Evolutionary conservation across 495 filamentous ascomycete genomes (phyloP).

Genomic region (Terfezia boudieri): DNA sequence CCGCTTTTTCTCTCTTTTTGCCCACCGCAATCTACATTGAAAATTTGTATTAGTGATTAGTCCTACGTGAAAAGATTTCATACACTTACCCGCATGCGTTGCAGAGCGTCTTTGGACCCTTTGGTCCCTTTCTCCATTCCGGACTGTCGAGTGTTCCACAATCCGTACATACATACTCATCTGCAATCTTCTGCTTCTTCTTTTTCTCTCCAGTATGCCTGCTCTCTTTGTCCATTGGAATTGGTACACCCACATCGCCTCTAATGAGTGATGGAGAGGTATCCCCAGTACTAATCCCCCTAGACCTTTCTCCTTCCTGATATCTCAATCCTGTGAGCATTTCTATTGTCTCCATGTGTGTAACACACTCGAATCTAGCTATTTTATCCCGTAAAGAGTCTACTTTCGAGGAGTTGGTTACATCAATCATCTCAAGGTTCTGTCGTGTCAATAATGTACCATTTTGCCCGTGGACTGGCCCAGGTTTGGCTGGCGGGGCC

Average conservation of each 20-base stretch:
- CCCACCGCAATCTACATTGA: neutral
- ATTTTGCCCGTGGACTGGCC: slow-evolving; percentile 26
- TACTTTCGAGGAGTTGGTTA: slow-evolving; percentile 25
- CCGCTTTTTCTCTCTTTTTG: neutral
- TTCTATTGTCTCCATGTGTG: slow-evolving; percentile 73
- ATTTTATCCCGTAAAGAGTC: slow-evolving; percentile 61
- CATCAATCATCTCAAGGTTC: slow-evolving; percentile 56
- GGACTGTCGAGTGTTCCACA: slow-evolving; percentile 88
- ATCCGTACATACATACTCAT: slow-evolving; percentile 91
- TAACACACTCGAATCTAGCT: slow-evolving; percentile 48
- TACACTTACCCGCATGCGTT: slow-evolving; percentile 57
- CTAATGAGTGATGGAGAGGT: slow-evolving; percentile 57
- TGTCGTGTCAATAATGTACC: slow-evolving; percentile 42
- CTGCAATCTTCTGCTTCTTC: slow-evolving; percentile 69
- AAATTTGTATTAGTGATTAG: neutral
- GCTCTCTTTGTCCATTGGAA: slow-evolving; percentile 48
- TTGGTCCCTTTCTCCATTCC: slow-evolving; percentile 90
- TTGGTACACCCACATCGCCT: slow-evolving; percentile 68
- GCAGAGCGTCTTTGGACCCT: slow-evolving; percentile 85
- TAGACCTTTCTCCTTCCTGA: slow-evolving; percentile 67
- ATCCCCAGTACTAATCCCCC: slow-evolving; percentile 72
- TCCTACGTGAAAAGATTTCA: neutral
- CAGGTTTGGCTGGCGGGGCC: slow-evolving; percentile 46
- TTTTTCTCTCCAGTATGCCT: slow-evolving; percentile 59
- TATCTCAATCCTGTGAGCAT: slow-evolving; percentile 81